Percentiles rank a stretch among this genome's conserved stretches.
Evolutionary conservation across 768 basidiomycete species (phyloP).

Genomic region (Tephrocybe sp.): DNA sequence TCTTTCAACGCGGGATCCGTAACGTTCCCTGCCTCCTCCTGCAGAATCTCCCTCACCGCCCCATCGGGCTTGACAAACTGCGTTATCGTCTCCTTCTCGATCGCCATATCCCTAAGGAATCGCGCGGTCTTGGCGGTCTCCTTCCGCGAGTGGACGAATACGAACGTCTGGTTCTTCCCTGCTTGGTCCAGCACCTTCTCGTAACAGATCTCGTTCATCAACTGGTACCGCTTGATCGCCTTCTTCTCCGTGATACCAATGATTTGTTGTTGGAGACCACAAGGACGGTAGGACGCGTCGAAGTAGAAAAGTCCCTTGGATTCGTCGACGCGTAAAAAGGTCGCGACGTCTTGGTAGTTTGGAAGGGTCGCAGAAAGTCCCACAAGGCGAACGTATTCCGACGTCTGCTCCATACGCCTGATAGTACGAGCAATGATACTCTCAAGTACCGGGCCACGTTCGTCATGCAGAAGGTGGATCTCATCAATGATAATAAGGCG

Average conservation of each 20-base stretch:
- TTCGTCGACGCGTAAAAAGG: constrained; percentile 93
- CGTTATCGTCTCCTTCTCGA: constrained; percentile 95
- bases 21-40: constrained; percentile 78
- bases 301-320: constrained; percentile 96
- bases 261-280: constrained; percentile 94
- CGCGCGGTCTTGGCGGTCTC: constrained; percentile 97
- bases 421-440: constrained; percentile 88
- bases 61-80: constrained; percentile 94
- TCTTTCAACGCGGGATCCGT: constrained; percentile 84
- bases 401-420: constrained; percentile 90
- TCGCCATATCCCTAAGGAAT: constrained; percentile 91
- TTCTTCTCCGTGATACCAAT: constrained; percentile 99
- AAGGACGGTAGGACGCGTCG: constrained; percentile 91
- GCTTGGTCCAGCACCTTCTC: constrained; percentile 95
- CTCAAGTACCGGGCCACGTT: constrained; percentile 96
- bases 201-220: constrained; percentile 99
- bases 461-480: constrained; percentile 96
- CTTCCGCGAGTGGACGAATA: constrained; percentile 98
- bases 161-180: constrained; percentile 85
- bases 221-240: constrained; percentile 96
- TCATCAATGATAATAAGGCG: constrained; percentile 97
- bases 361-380: constrained; percentile 97
- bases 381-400: constrained; percentile 89
- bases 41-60: constrained; percentile 86
- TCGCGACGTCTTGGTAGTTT: constrained; percentile 96